A percentile compares a stretch with the other conserved stretches of the same genome.
phyloP scores from a whole-genome alignment of 495 filamentous ascomycete species.

The Usnea hakonensis region DNA sequence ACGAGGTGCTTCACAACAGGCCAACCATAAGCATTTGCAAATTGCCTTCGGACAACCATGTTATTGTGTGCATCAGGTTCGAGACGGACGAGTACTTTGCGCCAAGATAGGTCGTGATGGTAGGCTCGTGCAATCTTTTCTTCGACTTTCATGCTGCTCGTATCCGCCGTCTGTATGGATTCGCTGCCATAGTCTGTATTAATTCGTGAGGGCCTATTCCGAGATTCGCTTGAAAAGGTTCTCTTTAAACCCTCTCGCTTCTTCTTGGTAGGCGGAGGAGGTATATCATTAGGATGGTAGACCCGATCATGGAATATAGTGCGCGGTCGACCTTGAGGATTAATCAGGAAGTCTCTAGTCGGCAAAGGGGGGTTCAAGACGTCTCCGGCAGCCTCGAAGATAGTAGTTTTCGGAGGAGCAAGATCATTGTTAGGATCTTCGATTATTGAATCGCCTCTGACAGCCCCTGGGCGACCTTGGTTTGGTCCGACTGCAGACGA shows the following conservation, averaged over 20 bases:
- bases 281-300: slow-evolving; percentile 90
- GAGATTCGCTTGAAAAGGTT: slow-evolving; percentile 35
- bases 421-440: slow-evolving; percentile 38
- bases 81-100: slow-evolving; percentile 88
- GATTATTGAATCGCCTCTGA: slow-evolving; percentile 39
- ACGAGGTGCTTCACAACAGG: slow-evolving; percentile 89
- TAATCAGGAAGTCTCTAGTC: slow-evolving; percentile 65
- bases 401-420: slow-evolving; percentile 82
- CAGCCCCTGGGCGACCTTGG: slow-evolving; percentile 19
- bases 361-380: slow-evolving; percentile 86
- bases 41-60: slow-evolving; percentile 90
- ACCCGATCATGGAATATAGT: slow-evolving; percentile 97
- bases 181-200: slow-evolving; percentile 18
- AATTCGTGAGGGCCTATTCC: slow-evolving; percentile 20
- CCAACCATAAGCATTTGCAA: slow-evolving; percentile 97
- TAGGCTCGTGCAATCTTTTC: slow-evolving; percentile 97
- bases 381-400: slow-evolving; percentile 92
- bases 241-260: slow-evolving; percentile 39
- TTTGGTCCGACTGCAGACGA: slow-evolving; percentile 14
- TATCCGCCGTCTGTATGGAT: slow-evolving; percentile 21
- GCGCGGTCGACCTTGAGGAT: slow-evolving; percentile 72
- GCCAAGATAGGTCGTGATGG: slow-evolving; percentile 82
- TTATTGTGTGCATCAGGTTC: slow-evolving; percentile 99
- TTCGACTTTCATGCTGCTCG: slow-evolving; percentile 71
- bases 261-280: slow-evolving; percentile 63